Conservation (phyloP, 768 basidiomycete genomes). For the Mycena vulgaris region DNA sequence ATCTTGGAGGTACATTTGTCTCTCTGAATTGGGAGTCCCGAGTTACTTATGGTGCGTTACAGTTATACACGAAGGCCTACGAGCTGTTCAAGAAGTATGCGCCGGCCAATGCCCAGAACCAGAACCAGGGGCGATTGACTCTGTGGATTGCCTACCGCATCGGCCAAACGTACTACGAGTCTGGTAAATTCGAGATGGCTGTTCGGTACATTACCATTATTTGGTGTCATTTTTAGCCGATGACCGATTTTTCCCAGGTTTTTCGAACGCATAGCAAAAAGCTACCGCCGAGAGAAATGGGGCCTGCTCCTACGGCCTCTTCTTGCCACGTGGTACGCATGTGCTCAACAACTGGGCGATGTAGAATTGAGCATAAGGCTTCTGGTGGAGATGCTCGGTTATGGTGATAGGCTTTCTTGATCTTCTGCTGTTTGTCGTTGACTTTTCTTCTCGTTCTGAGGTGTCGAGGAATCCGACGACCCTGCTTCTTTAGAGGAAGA, state of each 20-base stretch:
- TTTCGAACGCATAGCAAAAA: conserved; percentile 92
- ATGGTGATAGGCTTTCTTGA: conserved; percentile 63
- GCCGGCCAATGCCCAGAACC: conserved; percentile 54
- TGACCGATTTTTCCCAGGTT: conserved; percentile 67
- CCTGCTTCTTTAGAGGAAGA: conserved; percentile 74
- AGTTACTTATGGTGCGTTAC: conserved; percentile 14
- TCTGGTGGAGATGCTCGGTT: conserved; percentile 87
- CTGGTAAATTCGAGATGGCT: conserved; percentile 89
- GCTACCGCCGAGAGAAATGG: conserved; percentile 92
- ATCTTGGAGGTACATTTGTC: conserved; percentile 79
- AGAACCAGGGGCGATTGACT: conserved; percentile 84
- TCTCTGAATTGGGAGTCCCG: neutral
- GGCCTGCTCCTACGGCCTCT: conserved; percentile 79
- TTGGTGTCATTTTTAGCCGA: no score
- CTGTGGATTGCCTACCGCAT: conserved; percentile 94
- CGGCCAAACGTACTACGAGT: conserved; percentile 86
- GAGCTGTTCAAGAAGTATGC: conserved; percentile 90
- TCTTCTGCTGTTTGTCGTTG: conserved; percentile 12
- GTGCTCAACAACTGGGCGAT: conserved; percentile 84
- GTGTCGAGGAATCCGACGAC: conserved; percentile 61
- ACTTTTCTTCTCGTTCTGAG: conserved; percentile 41
- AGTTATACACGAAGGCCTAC: conserved; percentile 96
- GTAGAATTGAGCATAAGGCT: conserved; percentile 82
- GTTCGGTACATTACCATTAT: conserved; percentile 70
- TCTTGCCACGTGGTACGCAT: conserved; percentile 85